Evolutionary conservation across 2,329 filamentous ascomycete species (phyloP).

Genomic region (Trichoderma sp.): DNA sequence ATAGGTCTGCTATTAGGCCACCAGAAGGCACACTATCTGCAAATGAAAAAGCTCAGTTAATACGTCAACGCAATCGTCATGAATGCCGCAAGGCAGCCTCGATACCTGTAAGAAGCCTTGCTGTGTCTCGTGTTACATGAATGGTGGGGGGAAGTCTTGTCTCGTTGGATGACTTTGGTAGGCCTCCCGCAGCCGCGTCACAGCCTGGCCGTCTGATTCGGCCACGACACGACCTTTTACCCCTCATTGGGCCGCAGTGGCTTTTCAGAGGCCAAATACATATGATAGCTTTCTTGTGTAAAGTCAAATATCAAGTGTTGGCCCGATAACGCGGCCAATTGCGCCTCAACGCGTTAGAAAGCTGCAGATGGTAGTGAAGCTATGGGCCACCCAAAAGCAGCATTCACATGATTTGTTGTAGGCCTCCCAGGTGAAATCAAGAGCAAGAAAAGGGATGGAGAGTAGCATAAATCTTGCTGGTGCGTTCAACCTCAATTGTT

Average conservation of each 20-base stretch:
- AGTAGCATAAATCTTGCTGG: too few relatives aligned
- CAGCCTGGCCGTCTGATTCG: slow-evolving; percentile 22
- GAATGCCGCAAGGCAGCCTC: neutral
- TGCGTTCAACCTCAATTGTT: neutral
- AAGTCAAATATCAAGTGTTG: neutral
- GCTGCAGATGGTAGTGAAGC: neutral
- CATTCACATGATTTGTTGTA: neutral
- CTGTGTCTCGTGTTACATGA: neutral
- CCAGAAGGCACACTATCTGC: neutral
- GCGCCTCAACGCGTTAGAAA: neutral
- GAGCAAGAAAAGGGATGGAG: too few relatives aligned
- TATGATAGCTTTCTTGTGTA: neutral
- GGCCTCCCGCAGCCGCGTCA: slow-evolving; percentile 12
- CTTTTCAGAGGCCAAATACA: neutral
- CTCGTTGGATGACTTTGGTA: neutral
- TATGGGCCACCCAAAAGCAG: neutral
- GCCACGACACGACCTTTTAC: neutral
- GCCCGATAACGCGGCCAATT: slow-evolving; percentile 4
- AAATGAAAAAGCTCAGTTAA: neutral
- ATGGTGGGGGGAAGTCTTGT: neutral
- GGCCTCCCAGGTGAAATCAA: neutral
- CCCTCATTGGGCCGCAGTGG: neutral
- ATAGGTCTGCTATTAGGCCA: neutral
- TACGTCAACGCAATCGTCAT: neutral
- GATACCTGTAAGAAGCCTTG: neutral